Evolutionary conservation across 2,329 filamentous ascomycete genomes (phyloP), one percentile per base, ranked within the genome.

Genomic region (Aspergillus sp.): DNA sequence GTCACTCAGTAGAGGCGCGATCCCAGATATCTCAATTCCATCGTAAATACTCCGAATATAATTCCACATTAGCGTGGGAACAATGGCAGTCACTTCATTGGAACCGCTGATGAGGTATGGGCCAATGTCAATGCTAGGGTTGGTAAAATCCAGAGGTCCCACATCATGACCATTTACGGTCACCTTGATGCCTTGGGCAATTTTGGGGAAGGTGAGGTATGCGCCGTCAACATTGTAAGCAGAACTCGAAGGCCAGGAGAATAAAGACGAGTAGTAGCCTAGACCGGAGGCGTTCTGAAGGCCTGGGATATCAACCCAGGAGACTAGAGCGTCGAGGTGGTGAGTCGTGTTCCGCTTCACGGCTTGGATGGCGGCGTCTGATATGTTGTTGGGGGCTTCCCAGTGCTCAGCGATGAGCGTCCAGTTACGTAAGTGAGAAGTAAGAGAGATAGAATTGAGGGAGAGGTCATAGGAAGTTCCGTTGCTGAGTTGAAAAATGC

Each of bases 1-100:
- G 7, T 25, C 55, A 3, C 23, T 56, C 49, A n/a, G 13, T 8
- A 4, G 12, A 10, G n/a, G 57, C 60, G 7, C 50, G 32, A 23
- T 43, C 59, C n/a, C 51, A 17, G 28, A 69, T 30, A 21, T 60
- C 52, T 30, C 30, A 5, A 32, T 32, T 12, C 12, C 10, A 36
- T 58, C 60, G 6, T 59, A 51, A 15, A 68, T 58, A 9, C 58
- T 60, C 5, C 61, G 60, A 21, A 65, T 55, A 21, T 67, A 65
- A 55, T 69, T 65, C 63, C 64, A 69, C 66, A 64, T 65, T 3
- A 63, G 61, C 0, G 63, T 66, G 1, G 67, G 66, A 10, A 68
- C 67, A 5, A 63, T 41, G 15, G 68, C 53, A 2, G 47, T 32
- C 10, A 68, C 41, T 17, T 48, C 19, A 54, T 66, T 66, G 8